Evolutionary conservation across 495 filamentous ascomycete species (phyloP), one percentile per base, ranked within the genome.

Genomic region (Letharia lupina): DNA sequence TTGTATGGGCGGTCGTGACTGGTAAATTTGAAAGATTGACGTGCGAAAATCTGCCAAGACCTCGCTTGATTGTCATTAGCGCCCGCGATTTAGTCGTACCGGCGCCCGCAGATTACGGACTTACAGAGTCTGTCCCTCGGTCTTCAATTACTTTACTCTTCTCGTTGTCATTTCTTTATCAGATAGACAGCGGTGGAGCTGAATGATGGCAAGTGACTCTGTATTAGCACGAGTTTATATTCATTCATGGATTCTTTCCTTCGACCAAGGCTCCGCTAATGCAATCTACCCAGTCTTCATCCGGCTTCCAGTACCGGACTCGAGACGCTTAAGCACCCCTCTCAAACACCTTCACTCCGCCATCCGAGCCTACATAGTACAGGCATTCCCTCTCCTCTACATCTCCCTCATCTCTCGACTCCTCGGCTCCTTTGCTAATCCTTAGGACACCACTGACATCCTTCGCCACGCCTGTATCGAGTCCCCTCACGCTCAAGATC

Each of bases 361-460:
- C 89, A 76, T 96, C 89, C 20, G 83, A 82, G 50, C 84, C 83
- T 41, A 96, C 84, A 68, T 86, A 86, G 76, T 96, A 97, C 74
- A 97, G 73, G 67, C 88, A 84, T 75, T 97, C 93, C 68, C 78
- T 84, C 61, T 89, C 86, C 66, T 85, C 77, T 71, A 66, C 74
- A 23, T 68, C 74, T 8, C 50, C 77, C 16, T 78, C 73, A 9
- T 61, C 66, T 28, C 69, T 67, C 33, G 73, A 74, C 42, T 71
- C 76, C 69, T 73, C 78, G 37, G 77, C 81, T 9, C 86, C 85
- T 33, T 77, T 80, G 12, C 88, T 91, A 61, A 95, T 82, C 69
- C 93, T 83, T 63, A 96, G 68, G 45, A 96, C 90, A 12, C 94
- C 93, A 78, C 89, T 96, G 35, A 97, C 90, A 80, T 98, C 93